phyloP scores from a whole-genome alignment of 1,139 yeast genomes.

The Hyphopichia burtonii region DNA sequence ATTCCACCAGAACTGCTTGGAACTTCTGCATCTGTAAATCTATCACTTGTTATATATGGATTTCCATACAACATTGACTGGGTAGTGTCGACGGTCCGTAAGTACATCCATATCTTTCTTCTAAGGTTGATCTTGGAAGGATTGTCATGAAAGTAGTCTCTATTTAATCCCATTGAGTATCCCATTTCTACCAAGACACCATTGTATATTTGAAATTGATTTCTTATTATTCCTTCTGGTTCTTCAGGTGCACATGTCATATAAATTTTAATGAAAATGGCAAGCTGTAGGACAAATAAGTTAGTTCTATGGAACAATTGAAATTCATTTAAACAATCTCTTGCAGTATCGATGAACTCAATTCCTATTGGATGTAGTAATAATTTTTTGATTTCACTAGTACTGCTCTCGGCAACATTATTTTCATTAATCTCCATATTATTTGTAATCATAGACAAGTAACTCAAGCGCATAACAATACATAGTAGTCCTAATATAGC shows the following conservation, averaged over 20 bases:
- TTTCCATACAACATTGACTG: slow-evolving; percentile 4
- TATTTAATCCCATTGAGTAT: slow-evolving; percentile 32
- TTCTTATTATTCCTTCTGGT: slow-evolving; percentile 42
- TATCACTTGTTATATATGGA: slow-evolving; percentile 9
- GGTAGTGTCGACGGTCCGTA: slow-evolving; percentile 4
- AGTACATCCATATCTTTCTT: slow-evolving; percentile 16
- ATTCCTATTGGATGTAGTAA: slow-evolving; percentile 19
- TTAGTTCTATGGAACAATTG: slow-evolving; percentile 18
- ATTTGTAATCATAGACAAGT: slow-evolving; percentile 20
- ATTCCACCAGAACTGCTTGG: background rate
- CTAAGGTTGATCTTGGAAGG: slow-evolving; percentile 6
- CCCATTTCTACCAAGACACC: slow-evolving; percentile 33
- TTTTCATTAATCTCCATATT: slow-evolving; percentile 14
- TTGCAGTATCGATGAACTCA: slow-evolving; percentile 23
- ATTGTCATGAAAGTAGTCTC: slow-evolving; percentile 15
- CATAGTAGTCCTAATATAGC: slow-evolving; percentile 23
- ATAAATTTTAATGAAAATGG: slow-evolving; percentile 40
- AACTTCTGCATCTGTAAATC: slow-evolving; percentile 17
- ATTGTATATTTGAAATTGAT: slow-evolving; percentile 35
- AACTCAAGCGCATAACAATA: slow-evolving; percentile 20
- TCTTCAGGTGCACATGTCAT: slow-evolving; percentile 46
- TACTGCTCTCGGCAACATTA: background rate
- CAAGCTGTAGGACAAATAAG: slow-evolving; percentile 22
- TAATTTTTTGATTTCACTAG: slow-evolving; percentile 11
- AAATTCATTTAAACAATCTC: slow-evolving; percentile 25